Evolutionary conservation across 805 yeast species (phyloP), one percentile per base, ranked within the genome.

Genomic region (Cyberlindnera sargentensis): DNA sequence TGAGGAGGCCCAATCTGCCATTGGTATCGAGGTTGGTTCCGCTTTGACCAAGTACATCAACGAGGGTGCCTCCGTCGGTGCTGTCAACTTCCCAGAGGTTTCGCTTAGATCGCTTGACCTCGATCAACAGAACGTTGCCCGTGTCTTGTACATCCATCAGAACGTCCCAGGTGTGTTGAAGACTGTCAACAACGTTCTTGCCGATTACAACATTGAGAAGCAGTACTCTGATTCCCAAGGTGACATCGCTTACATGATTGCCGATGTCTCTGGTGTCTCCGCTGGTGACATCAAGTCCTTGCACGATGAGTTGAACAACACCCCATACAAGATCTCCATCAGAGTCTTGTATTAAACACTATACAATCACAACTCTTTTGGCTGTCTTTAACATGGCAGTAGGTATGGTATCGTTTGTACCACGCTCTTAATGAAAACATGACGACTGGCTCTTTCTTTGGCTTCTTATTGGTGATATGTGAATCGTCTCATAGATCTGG

Each of bases 41-140:
- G 81, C 95, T 34, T 75, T 93, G 59, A 74, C 90, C 52, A 87
- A 86, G 63, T 93, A 89, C 72, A 84, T 93, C 65, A 91, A 90
- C 69, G 98, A 91, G 73, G 99, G 99, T 73, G 74, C 80, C 59
- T 85, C 98, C 11, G 77, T 77, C 40, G 98, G 96, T 59, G 90
- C 98, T 5, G 99, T 91, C 47, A 93, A 93, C 77, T 90, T 93
- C 95, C 99, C 99, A 60, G 98, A 93, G 72, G 97, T 93, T 52
- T 71, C 91, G 26, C 75, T 93, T 57, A 85, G 97, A 70, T 84
- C 89, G 31, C 72, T 88, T 53, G 86, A 88, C 58, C 76, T 84
- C 66, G 95, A 87, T 62, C 95, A 87, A 66, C 82, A 84, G 62
- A 77, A 84, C 63, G 76, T 83, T 44, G 97, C 90, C 53, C 86